These are phyloP conservation scores for Tricholoma saponaceum DNA, from an alignment of 768 basidiomycete genomes.

Conservation along the genomic window DNA sequence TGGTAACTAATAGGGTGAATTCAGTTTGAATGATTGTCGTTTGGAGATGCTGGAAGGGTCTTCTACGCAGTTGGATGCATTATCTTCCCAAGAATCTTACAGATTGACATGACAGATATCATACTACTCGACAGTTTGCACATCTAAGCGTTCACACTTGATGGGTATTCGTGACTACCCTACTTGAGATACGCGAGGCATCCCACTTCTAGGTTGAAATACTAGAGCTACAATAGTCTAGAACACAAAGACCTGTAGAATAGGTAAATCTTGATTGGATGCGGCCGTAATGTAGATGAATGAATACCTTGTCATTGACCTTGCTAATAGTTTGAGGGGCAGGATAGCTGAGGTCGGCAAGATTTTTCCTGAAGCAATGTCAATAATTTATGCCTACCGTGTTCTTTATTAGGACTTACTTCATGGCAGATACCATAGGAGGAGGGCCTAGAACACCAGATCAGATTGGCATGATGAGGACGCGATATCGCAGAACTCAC, in stretches of 20 bases:
- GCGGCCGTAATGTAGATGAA: neutral
- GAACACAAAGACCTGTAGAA: constrained; percentile 40
- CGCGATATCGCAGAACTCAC: constrained; percentile 27
- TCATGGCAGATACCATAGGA: constrained; percentile 52
- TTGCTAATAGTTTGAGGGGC: constrained; percentile 90
- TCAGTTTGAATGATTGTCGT: constrained; percentile 59
- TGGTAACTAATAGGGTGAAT: neutral
- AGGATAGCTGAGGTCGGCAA: constrained; percentile 84
- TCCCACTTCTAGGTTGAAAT: neutral
- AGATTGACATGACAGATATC: neutral
- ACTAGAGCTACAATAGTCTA: constrained; percentile 15
- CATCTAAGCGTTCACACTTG: neutral
- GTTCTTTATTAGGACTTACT: constrained; percentile 28
- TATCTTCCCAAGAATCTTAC: constrained; percentile 13
- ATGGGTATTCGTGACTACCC: neutral
- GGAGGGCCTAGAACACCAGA: constrained; percentile 45
- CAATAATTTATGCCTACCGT: constrained; percentile 3
- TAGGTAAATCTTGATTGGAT: constrained; percentile 2
- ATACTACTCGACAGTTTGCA: neutral
- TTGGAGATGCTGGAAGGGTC: constrained; percentile 62
- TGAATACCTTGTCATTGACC: constrained; percentile 74
- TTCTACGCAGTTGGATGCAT: constrained; percentile 35
- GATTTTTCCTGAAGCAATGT: constrained; percentile 62
- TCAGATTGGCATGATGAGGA: neutral
- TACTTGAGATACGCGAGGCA: neutral